phyloP scores from a whole-genome alignment of 2,329 filamentous ascomycete genomes.

The Shiraia bambusicola region DNA sequence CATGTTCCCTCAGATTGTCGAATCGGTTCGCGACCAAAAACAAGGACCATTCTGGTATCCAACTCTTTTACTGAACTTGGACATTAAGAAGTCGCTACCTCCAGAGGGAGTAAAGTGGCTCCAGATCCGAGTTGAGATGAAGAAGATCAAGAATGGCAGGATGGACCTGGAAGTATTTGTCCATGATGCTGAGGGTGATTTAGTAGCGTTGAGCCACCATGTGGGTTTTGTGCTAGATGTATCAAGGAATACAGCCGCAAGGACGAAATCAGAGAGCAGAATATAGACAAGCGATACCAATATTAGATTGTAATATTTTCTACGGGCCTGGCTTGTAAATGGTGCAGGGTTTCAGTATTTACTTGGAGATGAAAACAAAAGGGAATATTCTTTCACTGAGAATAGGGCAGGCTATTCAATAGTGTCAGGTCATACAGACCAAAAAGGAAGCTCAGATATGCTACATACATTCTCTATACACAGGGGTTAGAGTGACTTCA shows the following conservation, averaged over 20 bases:
- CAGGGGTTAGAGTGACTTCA: no score
- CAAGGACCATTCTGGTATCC: slow-evolving; percentile 67
- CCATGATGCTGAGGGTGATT: slow-evolving; percentile 62
- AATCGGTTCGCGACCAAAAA: slow-evolving; percentile 45
- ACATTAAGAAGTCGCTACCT: slow-evolving; percentile 73
- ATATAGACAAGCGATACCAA: slow-evolving; percentile 26
- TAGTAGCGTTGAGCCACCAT: slow-evolving; percentile 69
- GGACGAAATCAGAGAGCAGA: slow-evolving; percentile 44
- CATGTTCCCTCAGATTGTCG: slow-evolving; percentile 67
- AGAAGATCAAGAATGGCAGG: slow-evolving; percentile 68
- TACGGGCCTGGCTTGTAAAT: not conserved
- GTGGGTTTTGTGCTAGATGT: slow-evolving; percentile 64
- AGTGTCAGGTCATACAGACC: no score
- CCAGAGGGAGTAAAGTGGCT: slow-evolving; percentile 71
- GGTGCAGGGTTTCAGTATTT: no score
- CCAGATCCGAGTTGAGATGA: slow-evolving; percentile 64
- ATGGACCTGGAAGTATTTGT: slow-evolving; percentile 74
- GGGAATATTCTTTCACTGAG: no score
- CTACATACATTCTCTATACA: no score
- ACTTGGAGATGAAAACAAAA: no score
- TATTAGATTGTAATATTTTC: slow-evolving; percentile 11
- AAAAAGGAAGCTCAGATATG: no score
- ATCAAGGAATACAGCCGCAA: slow-evolving; percentile 62
- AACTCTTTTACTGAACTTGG: slow-evolving; percentile 72
- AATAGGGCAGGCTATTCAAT: no score